phyloP scores from a whole-genome alignment of 768 basidiomycete genomes.

The Macrocybe gigantea region DNA sequence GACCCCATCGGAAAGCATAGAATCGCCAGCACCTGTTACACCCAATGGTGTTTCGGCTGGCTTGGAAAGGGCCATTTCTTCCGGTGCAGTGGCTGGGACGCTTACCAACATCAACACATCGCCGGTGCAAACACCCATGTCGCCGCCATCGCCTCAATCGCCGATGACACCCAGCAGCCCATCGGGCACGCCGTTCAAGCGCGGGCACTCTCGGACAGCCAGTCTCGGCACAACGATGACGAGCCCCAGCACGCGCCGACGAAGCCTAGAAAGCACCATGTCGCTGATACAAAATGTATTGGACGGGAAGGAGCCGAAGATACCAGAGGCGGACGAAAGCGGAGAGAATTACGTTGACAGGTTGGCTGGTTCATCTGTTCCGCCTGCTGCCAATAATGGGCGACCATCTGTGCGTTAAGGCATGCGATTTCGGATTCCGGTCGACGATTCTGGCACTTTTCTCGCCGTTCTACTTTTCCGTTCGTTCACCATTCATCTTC shows the following conservation, averaged over 20 bases:
- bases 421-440: background rate
- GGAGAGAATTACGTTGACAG: constrained; percentile 26
- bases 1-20: constrained; percentile 45
- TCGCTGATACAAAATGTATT: constrained; percentile 90
- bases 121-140: constrained; percentile 12
- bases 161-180: constrained; percentile 38
- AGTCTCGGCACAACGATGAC: constrained; percentile 95
- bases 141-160: constrained; percentile 23
- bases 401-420: constrained; percentile 1
- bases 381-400: constrained; percentile 1
- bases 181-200: constrained; percentile 33
- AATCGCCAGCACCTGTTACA: constrained; percentile 36
- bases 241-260: constrained; percentile 84
- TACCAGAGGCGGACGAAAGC: constrained; percentile 31
- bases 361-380: constrained; percentile 24
- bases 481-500: background rate
- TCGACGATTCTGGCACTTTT: background rate
- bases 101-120: constrained; percentile 26
- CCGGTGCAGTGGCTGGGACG: constrained; percentile 13
- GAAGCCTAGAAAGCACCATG: constrained; percentile 94
- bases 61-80: constrained; percentile 33
- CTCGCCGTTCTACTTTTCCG: background rate
- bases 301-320: constrained; percentile 53
- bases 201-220: constrained; percentile 70
- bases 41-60: constrained; percentile 40